phyloP scores from a whole-genome alignment of 1,284 basidiomycete species.

The Blastosporella zonata region DNA sequence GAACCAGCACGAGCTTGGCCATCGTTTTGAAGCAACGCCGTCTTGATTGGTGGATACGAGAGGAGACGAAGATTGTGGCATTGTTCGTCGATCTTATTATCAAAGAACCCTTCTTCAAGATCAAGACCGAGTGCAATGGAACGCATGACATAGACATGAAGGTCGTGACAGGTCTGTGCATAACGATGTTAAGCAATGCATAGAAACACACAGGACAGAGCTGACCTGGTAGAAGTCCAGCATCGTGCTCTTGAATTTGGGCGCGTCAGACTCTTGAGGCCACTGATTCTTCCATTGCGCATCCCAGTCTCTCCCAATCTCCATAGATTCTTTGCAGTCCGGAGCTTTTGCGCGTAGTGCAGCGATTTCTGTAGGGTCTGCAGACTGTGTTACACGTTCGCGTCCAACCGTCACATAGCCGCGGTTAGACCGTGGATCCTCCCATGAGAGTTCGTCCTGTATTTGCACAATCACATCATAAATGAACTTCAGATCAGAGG shows the following conservation, averaged over 20 bases:
- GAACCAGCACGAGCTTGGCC: slow-evolving; percentile 79
- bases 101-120: slow-evolving; percentile 71
- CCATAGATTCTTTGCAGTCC: slow-evolving; percentile 82
- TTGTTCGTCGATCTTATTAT: slow-evolving; percentile 69
- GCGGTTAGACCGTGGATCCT: slow-evolving; percentile 78
- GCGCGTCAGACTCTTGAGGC: slow-evolving; percentile 63
- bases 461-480: background rate
- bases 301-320: slow-evolving; percentile 82
- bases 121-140: slow-evolving; percentile 78
- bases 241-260: slow-evolving; percentile 70
- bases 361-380: slow-evolving; percentile 72
- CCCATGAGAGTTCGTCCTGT: slow-evolving; percentile 66
- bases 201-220: background rate
- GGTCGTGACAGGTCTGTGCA: slow-evolving; percentile 63
- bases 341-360: slow-evolving; percentile 68
- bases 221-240: slow-evolving; percentile 67
- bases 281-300: slow-evolving; percentile 74
- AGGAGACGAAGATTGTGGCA: slow-evolving; percentile 75
- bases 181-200: background rate
- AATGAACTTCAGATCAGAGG: background rate
- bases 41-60: slow-evolving; percentile 71
- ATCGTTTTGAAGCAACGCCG: slow-evolving; percentile 52
- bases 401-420: slow-evolving; percentile 80
- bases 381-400: slow-evolving; percentile 76
- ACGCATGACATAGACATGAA: slow-evolving; percentile 75